phyloP scores from a whole-genome alignment of 805 yeast genomes.

The Metschnikowia proteae region DNA sequence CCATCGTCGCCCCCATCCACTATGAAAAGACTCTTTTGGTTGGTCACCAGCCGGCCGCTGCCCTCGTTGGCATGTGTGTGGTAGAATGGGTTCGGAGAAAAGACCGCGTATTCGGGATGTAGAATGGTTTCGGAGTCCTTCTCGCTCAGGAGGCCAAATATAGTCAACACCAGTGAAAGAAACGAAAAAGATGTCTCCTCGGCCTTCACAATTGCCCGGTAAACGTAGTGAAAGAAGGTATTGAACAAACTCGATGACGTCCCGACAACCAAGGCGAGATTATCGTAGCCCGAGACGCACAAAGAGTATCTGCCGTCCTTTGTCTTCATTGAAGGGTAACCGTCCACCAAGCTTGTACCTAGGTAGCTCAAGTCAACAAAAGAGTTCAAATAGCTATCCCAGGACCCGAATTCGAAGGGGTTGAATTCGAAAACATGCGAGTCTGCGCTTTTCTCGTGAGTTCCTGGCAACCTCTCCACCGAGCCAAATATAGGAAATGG shows the following conservation, averaged over 20 bases:
- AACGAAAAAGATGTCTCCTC: slow-evolving; percentile 10
- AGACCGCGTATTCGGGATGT: slow-evolving; percentile 58
- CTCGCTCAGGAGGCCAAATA: slow-evolving; percentile 13
- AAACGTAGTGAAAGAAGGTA: slow-evolving; percentile 42
- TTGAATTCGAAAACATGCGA: slow-evolving; percentile 56
- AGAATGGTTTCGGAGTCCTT: slow-evolving; percentile 27
- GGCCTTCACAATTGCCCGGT: slow-evolving; percentile 31
- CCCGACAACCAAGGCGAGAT: slow-evolving; percentile 56
- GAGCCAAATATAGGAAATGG: slow-evolving; percentile 51
- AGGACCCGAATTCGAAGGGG: slow-evolving; percentile 66
- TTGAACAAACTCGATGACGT: slow-evolving; percentile 64
- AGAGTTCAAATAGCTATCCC: slow-evolving; percentile 48
- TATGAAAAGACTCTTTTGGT: slow-evolving; percentile 25
- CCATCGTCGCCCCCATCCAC: slow-evolving; percentile 52
- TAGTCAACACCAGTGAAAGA: slow-evolving; percentile 11
- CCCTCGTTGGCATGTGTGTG: not conserved
- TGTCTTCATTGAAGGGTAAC: slow-evolving; percentile 31
- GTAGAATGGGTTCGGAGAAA: slow-evolving; percentile 61
- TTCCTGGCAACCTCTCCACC: slow-evolving; percentile 36
- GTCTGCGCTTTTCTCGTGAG: slow-evolving; percentile 23
- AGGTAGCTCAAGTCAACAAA: slow-evolving; percentile 51
- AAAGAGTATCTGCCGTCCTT: slow-evolving; percentile 23
- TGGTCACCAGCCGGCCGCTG: slow-evolving; percentile 17
- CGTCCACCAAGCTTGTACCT: slow-evolving; percentile 47
- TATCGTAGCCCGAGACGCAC: slow-evolving; percentile 55